Conservation (phyloP, 2,329 filamentous ascomycete species). For the Colletotrichum limetticola region DNA sequence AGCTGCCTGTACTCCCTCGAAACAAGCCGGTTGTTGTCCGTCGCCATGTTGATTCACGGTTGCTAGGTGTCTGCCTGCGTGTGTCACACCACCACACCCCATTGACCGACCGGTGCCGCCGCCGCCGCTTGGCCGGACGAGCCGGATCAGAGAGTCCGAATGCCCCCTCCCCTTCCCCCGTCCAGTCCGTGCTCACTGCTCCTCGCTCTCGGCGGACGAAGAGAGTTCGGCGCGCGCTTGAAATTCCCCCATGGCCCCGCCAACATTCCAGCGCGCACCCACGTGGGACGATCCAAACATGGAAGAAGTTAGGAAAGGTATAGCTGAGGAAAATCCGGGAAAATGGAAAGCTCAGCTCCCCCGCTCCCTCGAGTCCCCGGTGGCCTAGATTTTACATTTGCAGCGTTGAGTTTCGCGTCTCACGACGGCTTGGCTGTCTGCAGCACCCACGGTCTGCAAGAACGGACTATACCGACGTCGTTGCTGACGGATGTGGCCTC, state of each 20-base stretch:
- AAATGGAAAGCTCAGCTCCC: background rate
- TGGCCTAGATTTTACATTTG: background rate
- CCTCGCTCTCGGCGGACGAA: background rate
- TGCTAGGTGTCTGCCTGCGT: background rate
- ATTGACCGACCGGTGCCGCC: background rate
- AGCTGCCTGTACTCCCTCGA: background rate
- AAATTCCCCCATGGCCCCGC: background rate
- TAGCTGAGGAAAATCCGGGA: background rate
- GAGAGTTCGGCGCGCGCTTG: background rate
- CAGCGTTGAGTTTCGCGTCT: no score
- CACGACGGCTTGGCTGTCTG: no score
- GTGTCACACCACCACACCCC: background rate
- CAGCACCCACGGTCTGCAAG: no score
- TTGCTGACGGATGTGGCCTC: no score
- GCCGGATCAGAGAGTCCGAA: background rate
- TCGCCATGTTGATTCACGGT: conserved; percentile 1
- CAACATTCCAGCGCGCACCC: background rate
- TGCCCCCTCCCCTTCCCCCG: background rate
- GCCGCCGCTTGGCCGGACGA: background rate
- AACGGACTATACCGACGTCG: no score
- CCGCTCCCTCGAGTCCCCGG: background rate
- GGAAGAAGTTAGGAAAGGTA: background rate
- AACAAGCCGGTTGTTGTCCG: background rate
- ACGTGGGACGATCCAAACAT: background rate
- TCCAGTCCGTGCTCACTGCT: background rate